Evolutionary conservation across 768 basidiomycete species (phyloP).

Genomic region (Lentinula sp.): DNA sequence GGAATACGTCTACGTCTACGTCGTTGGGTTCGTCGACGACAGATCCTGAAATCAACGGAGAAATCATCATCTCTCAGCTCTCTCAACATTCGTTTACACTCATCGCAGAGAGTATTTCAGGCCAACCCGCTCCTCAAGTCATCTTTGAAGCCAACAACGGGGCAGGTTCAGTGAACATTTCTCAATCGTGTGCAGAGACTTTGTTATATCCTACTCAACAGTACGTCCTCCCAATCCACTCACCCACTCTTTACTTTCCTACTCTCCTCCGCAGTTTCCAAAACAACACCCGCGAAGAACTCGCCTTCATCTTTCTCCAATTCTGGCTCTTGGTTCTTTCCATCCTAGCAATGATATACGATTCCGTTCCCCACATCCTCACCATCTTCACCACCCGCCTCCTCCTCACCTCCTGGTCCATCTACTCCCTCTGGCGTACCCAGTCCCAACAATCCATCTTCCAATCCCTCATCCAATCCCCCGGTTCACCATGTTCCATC

Average conservation of each 20-base stretch:
- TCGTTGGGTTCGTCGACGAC: too few relatives aligned
- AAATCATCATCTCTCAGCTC: background rate
- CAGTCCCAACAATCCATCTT: conserved; percentile 25
- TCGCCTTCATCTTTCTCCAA: conserved; percentile 40
- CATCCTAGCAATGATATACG: conserved; percentile 39
- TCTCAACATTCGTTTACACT: too few relatives aligned
- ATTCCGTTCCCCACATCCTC: conserved; percentile 42
- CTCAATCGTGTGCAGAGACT: conserved; percentile 34
- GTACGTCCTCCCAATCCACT: conserved; percentile 20
- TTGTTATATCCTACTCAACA: conserved; percentile 39
- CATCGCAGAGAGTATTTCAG: background rate
- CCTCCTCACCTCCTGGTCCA: conserved; percentile 43
- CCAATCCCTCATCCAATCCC: conserved; percentile 27
- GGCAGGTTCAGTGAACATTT: conserved; percentile 18
- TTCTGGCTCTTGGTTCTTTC: conserved; percentile 51
- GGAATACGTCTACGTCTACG: too few relatives aligned
- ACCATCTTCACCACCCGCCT: conserved; percentile 25
- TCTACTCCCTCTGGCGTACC: conserved; percentile 45
- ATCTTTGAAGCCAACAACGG: background rate
- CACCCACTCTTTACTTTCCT: background rate
- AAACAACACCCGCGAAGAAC: conserved; percentile 40
- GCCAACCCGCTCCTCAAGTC: too few relatives aligned
- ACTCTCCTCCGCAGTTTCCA: conserved; percentile 24
- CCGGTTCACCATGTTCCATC: conserved; percentile 41
- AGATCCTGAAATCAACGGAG: background rate